phyloP scores from a whole-genome alignment of 2,329 filamentous ascomycete genomes.

The Ambrosiella beaveri region DNA sequence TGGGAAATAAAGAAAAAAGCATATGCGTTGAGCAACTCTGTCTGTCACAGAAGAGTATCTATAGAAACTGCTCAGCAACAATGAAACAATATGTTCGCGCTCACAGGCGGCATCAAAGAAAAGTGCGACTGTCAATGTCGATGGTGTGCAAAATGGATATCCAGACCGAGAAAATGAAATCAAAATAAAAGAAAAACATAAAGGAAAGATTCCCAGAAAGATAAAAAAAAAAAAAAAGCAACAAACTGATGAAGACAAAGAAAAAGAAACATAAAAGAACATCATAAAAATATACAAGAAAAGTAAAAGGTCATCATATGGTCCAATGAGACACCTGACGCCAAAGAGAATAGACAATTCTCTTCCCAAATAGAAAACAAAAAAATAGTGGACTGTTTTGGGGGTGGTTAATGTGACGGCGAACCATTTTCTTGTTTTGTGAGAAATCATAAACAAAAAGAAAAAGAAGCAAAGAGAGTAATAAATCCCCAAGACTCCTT shows the following conservation, averaged over 20 bases:
- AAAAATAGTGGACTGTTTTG: not conserved
- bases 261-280: conserved; percentile 1
- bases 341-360: conserved; percentile 1
- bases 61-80: conserved; percentile 1
- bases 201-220: not conserved
- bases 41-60: conserved; percentile 3
- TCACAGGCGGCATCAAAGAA: not conserved
- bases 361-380: conserved; percentile 1
- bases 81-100: not conserved
- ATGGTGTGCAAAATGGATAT: not conserved
- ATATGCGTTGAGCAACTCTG: conserved; percentile 4
- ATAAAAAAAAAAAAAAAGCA: not conserved
- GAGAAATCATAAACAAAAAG: not conserved
- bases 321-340: not conserved
- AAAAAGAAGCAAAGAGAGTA: not conserved
- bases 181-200: not conserved
- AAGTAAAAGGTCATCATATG: conserved; percentile 2
- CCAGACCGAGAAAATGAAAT: not conserved
- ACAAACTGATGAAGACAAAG: not conserved
- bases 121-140: not conserved
- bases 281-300: conserved; percentile 9
- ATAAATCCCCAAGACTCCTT: not conserved
- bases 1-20: not conserved
- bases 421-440: not conserved
- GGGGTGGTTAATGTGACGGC: not conserved